Evolutionary conservation across 352 stramenopile genomes (phyloP), one percentile per base, ranked within the genome.

Genomic region (Pythium sp.): DNA sequence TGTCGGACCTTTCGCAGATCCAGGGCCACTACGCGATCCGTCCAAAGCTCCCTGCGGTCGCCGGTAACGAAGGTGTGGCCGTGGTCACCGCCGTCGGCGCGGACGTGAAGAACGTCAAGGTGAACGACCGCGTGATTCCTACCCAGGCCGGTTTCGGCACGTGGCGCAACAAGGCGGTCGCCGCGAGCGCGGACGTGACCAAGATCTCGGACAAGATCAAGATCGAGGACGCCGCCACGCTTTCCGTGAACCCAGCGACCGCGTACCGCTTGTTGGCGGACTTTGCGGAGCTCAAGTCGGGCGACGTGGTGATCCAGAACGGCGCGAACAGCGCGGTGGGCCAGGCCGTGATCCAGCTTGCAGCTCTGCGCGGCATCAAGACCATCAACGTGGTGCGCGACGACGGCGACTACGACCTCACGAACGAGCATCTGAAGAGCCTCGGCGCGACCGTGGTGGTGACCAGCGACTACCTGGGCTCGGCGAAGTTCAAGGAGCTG

Each of bases 281-380:
- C 78, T 97, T 97, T 72, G 75, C 76, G 43, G 73, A 73, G 63
- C 82, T 97, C 57, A 72, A 77, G 62, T 76, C 77, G 68, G 90
- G 91, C 62, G 91, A 97, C 72, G 82, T 92, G 32, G 63, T 97
- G 55, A 97, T 97, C 70, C 91, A 97, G 77, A 97, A 97, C 76
- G 91, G 79, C 41, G 90, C 91, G 32, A 96, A 95, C 77, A 94
- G 83, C 67, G 75, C 89, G 14, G 90, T 97, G 26, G 91, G 91
- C 62, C 77, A 94, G 73, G 87, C 91, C 2, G 87, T 97, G 46
- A 90, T 97, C 67, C 91, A 97, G 73, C 73, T 97, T 68, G 89
- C 89, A n/a, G 80, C 80, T 49, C 73, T 93, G 62, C 89, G 89
- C 54, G 89, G 89, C 65, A 89, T 97, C 62, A 89, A 95, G 77